These are phyloP conservation scores for Breviolum minutum DNA, from an alignment of 73 alveolate genomes.

Conservation along the genomic window DNA sequence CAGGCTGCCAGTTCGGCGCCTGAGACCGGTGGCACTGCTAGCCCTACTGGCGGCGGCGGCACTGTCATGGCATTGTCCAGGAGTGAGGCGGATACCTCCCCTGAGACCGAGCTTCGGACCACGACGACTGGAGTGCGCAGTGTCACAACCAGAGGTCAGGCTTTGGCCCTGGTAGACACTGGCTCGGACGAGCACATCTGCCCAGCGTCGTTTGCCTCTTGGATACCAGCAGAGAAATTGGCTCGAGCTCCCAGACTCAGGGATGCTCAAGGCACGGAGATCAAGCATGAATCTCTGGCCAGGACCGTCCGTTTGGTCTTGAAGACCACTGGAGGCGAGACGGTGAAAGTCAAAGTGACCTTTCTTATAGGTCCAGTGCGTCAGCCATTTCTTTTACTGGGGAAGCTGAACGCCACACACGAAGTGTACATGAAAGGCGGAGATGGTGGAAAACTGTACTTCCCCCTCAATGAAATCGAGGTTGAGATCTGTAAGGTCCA, in stretches of 20 bases:
- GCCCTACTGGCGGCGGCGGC: background rate
- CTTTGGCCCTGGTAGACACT: background rate
- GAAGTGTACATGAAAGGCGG: background rate
- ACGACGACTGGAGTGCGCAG: background rate
- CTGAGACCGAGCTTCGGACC: background rate
- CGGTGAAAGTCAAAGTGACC: background rate
- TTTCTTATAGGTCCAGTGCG: background rate
- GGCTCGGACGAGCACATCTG: slow-evolving; percentile 22
- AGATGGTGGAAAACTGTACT: background rate
- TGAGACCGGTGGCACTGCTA: background rate
- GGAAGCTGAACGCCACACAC: background rate
- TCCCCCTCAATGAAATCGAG: background rate
- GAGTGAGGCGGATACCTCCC: background rate
- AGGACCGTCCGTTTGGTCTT: background rate
- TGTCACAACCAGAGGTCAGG: background rate
- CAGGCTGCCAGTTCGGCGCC: background rate
- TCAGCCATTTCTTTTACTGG: background rate
- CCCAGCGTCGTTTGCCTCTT: background rate
- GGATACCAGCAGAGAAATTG: background rate
- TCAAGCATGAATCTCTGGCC: background rate
- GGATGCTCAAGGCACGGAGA: background rate
- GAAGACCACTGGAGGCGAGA: background rate
- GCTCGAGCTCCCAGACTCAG: background rate
- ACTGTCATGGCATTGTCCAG: background rate
- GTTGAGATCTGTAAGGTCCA: background rate